Base-by-base conservation (phyloP, 1,284 basidiomycete genomes). In the Veloporphyrellus conicus region DNA sequence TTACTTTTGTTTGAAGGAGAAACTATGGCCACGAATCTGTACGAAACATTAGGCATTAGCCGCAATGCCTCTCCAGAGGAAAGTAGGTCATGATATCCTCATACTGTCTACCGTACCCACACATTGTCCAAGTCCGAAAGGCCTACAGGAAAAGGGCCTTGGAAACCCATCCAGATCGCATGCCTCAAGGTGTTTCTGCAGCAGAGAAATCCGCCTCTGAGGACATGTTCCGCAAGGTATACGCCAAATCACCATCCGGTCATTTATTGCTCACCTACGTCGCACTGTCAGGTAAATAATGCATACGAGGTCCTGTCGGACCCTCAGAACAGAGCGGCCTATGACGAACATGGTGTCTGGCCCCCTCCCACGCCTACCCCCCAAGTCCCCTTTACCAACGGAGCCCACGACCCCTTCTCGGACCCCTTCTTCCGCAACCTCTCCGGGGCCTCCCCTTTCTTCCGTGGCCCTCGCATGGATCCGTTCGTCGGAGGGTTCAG, bases 271-370 rank as follows among this genome's bases (percentile, higher is more conserved):
- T 53, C 20, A 50, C 42, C 46, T 3, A 43, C 42, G 1, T 27
- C 37, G 11, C 11, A 19, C 38, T 6, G 22, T 23, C 45, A 76
- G 70, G 68, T 78, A 11, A 78, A 73, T 42, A 76, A 77, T 28
- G 77, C 77, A 14, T 78, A 78, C 47, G 76, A 78, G 54, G 69
- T 79, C 12, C 57, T 78, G 38, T 68, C 53, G 32, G 69, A 79
- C 52, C 52, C 67, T 1, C 57, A 68, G 35, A 77, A 67, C 35
- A 71, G 76, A 40, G 15, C 86, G 77, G 51, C 74, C n/a, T 90
- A 89, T 63, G 87, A 90, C 60, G 62, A 64, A 19, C 68, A 82
- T 54, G 84, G 87, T 34, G 72, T 80, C 41, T 90, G 82, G 81
- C 87, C 87, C 12, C 82, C 83, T 14, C 82, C 83, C 3, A 61